Evolutionary conservation across 257 asterid species (phyloP), one percentile per base, ranked within the genome.

Genomic region (Datura wrightii): DNA sequence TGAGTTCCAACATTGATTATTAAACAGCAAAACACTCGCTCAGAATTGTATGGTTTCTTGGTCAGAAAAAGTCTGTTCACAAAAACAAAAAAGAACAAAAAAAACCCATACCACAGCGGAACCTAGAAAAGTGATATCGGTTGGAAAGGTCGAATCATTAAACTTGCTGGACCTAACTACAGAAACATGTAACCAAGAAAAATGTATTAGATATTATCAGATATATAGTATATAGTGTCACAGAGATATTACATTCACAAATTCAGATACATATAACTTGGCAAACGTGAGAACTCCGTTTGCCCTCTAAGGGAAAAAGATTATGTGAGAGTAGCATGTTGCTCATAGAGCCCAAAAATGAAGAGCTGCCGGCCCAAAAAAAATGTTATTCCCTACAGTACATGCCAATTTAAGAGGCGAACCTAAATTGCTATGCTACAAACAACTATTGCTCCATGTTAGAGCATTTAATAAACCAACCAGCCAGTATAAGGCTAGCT

Each of bases 281-380:
- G 60, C n/a, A 54, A 54, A 54, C 6, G 15, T 39, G 53, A 69
- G 19, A 41, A 67, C 39, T 19, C 67, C 14, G 36, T 19, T 60
- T 2, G 10, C 54, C 48, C 41, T 6, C 81, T 5, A 19, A 19
- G 58, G 59, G 10, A 46, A 74, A 46, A 52, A 14, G 18, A 7
- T 8, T 6, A 19, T 10, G 44, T 34, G 31, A 11, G 82, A 52
- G 31, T 50, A 13, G 48, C 62, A 78, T 52, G 42, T 78, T 78
- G 46, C 82, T 78, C 82, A 52, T 78, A 16, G 19, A 78, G 24
- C 62, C 63, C 82, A 50, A 52, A 78, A 78, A 78, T 52, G 82
- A 31, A 34, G 8, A 52, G 48, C 48, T 34, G 82, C 48, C 48
- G 44, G 48, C 82, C 82, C 58, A 31, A 69, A 78, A 14, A 53